phyloP scores from a whole-genome alignment of 345 rosid species.

The Murraya paniculata region DNA sequence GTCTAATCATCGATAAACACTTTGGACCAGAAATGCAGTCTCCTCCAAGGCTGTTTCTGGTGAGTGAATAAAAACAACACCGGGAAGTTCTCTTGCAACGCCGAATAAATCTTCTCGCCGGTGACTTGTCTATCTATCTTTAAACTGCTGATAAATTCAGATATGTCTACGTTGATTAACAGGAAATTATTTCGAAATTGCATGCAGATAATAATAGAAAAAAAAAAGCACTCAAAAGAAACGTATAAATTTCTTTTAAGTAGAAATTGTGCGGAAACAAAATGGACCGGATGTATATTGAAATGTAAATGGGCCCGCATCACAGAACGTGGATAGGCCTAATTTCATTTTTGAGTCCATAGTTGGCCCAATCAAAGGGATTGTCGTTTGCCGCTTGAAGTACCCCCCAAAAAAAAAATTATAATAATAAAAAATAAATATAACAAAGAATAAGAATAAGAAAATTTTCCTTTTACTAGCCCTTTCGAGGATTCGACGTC shows the following conservation, averaged over 20 bases:
- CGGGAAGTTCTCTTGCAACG: background rate
- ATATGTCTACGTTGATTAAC: background rate
- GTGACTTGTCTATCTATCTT: background rate
- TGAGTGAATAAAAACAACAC: background rate
- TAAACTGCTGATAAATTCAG: background rate
- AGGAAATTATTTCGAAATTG: background rate
- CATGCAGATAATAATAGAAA: no score
- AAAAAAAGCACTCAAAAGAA: no score
- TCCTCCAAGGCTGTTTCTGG: background rate
- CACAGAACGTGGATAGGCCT: background rate
- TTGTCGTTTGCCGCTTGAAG: no score
- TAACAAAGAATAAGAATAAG: no score
- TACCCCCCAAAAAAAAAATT: background rate
- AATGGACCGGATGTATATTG: background rate
- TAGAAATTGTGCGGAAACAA: background rate
- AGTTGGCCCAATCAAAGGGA: background rate
- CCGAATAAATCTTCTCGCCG: background rate
- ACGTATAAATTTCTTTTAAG: no score
- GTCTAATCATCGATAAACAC: background rate
- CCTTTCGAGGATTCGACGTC: background rate
- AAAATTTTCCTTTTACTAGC: no score
- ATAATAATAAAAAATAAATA: no score
- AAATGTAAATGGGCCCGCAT: background rate
- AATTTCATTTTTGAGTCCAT: background rate
- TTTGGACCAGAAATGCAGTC: background rate